phyloP scores from a whole-genome alignment of 2,329 filamentous ascomycete species.

The Amauroascus verrucosus region DNA sequence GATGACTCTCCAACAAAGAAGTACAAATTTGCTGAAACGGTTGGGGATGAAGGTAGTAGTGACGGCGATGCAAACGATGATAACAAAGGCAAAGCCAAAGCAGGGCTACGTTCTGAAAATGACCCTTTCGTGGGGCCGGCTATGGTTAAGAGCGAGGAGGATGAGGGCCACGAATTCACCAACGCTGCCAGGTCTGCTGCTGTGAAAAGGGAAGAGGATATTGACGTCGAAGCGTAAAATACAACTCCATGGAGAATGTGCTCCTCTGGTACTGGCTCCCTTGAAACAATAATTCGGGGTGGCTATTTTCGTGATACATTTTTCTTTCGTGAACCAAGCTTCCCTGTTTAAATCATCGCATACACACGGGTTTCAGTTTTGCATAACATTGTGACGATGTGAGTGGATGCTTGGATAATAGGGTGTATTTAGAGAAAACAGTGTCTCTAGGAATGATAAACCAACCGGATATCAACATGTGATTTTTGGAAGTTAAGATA shows the following conservation, averaged over 20 bases:
- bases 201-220: not conserved
- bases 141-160: not conserved
- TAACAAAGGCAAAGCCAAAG: not conserved
- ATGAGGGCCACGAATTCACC: not conserved
- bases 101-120: not conserved
- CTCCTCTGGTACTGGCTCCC: not conserved
- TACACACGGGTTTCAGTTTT: not conserved
- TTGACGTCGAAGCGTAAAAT: not conserved
- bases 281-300: not conserved
- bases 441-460: not conserved
- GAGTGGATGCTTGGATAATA: not conserved
- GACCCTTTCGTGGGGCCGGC: conserved; percentile 13
- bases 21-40: conserved; percentile 13
- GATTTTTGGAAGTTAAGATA: not conserved
- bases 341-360: not conserved
- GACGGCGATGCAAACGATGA: not conserved
- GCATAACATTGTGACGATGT: not conserved
- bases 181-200: not conserved
- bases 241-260: not conserved
- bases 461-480: not conserved
- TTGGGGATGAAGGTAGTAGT: conserved; percentile 7
- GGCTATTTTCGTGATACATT: no score
- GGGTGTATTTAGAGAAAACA: not conserved
- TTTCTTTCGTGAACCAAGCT: not conserved
- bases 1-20: conserved; percentile 16